These are phyloP conservation scores for Citrus sp. DNA, from an alignment of 345 rosid genomes.

Conservation along the genomic window DNA sequence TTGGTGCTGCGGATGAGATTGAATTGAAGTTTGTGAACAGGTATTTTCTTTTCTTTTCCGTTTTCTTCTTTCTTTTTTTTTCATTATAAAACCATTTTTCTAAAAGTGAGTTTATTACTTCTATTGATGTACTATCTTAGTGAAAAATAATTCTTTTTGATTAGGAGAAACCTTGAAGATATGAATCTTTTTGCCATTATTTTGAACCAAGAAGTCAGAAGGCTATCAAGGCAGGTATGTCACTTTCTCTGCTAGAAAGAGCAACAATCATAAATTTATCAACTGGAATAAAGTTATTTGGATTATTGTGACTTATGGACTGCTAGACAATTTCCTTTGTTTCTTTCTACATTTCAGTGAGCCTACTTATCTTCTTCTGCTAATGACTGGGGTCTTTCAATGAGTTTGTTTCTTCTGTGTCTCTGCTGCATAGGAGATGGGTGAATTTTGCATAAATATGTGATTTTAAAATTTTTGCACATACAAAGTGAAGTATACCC, in stretches of 20 bases:
- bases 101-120: neutral
- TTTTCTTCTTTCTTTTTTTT: neutral
- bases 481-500: neutral
- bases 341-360: neutral
- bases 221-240: slow-evolving; percentile 78
- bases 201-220: slow-evolving; percentile 91
- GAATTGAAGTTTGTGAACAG: slow-evolving; percentile 94
- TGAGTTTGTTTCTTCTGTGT: neutral
- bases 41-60: slow-evolving; percentile 26
- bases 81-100: neutral
- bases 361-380: neutral
- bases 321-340: neutral
- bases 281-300: neutral
- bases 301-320: neutral
- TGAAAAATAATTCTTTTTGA: slow-evolving; percentile 14
- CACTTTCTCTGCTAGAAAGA: neutral
- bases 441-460: neutral
- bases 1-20: slow-evolving; percentile 95
- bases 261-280: neutral
- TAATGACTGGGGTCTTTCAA: neutral
- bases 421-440: neutral
- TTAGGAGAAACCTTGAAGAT: slow-evolving; percentile 89
- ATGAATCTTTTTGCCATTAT: slow-evolving; percentile 77
- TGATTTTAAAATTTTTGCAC: neutral
- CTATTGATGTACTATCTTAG: slow-evolving; percentile 1